Conservation (phyloP, 352 stramenopile species). For the Phytopythium litorale region DNA sequence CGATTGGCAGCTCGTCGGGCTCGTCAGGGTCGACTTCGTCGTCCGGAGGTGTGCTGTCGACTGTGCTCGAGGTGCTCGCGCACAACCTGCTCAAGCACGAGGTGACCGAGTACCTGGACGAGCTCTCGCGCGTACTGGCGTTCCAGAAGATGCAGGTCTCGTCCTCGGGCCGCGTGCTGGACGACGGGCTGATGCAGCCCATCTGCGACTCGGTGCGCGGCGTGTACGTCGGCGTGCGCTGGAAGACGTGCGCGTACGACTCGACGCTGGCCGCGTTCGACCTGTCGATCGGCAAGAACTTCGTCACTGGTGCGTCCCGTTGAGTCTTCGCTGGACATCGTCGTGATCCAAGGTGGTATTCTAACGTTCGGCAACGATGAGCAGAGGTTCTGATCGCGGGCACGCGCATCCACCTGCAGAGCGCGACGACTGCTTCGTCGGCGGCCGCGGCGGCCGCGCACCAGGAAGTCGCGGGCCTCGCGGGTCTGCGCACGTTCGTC, state of each 20-base stretch:
- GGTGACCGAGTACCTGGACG: conserved; percentile 64
- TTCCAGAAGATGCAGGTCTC: conserved; percentile 56
- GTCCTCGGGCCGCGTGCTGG: conserved; percentile 56
- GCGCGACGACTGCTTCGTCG: conserved; percentile 17
- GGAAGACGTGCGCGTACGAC: conserved; percentile 78
- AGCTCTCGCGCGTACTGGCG: conserved; percentile 57
- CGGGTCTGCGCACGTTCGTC: conserved; percentile 61
- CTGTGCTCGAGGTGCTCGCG: conserved; percentile 60
- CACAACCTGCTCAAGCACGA: conserved; percentile 83
- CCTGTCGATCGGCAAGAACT: conserved; percentile 81
- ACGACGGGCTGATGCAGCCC: conserved; percentile 73
- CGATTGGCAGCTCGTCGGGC: conserved; percentile 12
- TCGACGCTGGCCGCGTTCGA: conserved; percentile 80
- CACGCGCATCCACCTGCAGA: conserved; percentile 42
- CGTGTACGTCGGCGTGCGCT: conserved; percentile 69
- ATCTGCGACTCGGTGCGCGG: conserved; percentile 82
- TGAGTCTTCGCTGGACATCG: not conserved
- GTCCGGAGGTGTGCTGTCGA: conserved; percentile 41
- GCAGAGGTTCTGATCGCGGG: conserved; percentile 74
- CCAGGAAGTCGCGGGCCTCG: conserved; percentile 57
- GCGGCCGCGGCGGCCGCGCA: conserved; percentile 57
- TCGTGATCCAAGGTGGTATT: not conserved
- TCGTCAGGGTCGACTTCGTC: conserved; percentile 15
- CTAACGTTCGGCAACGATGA: not conserved
- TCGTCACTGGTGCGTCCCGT: conserved; percentile 44